Evolutionary conservation across 2,329 filamentous ascomycete species (phyloP).

Genomic region (Hymenoscyphus fructigenus): DNA sequence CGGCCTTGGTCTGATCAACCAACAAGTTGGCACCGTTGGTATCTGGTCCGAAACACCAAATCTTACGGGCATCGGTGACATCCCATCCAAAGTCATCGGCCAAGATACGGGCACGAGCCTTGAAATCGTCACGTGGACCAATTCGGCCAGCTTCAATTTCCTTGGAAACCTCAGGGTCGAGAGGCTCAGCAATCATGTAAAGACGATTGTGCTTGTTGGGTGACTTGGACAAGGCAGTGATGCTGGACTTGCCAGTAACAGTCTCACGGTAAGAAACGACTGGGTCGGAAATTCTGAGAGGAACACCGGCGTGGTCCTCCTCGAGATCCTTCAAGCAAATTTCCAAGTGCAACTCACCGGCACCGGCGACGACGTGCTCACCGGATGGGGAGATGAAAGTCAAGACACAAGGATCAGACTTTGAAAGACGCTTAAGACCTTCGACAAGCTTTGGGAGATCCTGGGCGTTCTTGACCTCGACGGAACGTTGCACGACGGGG

Average conservation of each 20-base stretch:
- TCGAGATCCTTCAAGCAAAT: slow-evolving; percentile 99
- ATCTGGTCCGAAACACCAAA: slow-evolving; percentile 99
- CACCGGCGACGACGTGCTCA: slow-evolving; percentile 98
- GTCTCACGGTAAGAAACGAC: slow-evolving; percentile 99
- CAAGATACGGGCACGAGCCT: slow-evolving; percentile 91
- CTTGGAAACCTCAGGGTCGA: slow-evolving; percentile 86
- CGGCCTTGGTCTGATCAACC: slow-evolving; percentile 99
- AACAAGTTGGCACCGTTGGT: slow-evolving; percentile 97
- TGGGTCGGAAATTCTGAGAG: slow-evolving; percentile 95
- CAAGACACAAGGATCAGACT: slow-evolving; percentile 98
- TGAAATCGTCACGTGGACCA: slow-evolving; percentile 95
- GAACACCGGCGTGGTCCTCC: slow-evolving; percentile 98
- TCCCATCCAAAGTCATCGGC: slow-evolving; percentile 99
- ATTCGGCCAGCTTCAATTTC: slow-evolving; percentile 94
- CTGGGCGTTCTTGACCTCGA: slow-evolving; percentile 99
- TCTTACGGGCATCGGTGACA: slow-evolving; percentile 99
- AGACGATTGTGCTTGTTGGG: slow-evolving; percentile 99
- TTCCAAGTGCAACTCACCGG: slow-evolving; percentile 98
- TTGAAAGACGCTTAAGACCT: slow-evolving; percentile 99
- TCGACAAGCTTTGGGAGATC: slow-evolving; percentile 99
- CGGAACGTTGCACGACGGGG: slow-evolving; percentile 95
- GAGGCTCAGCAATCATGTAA: slow-evolving; percentile 88
- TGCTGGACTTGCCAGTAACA: slow-evolving; percentile 79
- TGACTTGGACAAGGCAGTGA: slow-evolving; percentile 97
- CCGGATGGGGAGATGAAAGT: slow-evolving; percentile 86